phyloP scores from a whole-genome alignment of 257 asterid species.

The Striga asiatica region DNA sequence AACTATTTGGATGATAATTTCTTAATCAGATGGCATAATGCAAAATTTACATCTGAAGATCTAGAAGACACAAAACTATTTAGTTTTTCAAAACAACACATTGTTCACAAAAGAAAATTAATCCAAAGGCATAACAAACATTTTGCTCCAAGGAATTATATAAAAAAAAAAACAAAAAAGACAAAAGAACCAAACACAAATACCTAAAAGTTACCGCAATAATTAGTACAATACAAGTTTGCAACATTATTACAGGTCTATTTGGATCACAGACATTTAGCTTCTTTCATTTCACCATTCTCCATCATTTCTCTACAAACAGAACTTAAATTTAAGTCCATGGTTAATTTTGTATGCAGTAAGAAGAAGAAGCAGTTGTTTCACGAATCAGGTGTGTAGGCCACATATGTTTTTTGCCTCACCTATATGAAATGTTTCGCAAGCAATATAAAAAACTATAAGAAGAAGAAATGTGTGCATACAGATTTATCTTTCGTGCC shows the following conservation, averaged over 20 bases:
- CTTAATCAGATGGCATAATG: background rate
- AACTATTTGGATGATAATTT: background rate
- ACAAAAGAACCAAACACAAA: no score
- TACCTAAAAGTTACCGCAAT: conserved; percentile 2
- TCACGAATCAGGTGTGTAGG: background rate
- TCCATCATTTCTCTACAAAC: background rate
- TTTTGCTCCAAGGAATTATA: background rate
- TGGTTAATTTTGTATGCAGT: background rate
- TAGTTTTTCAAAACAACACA: background rate
- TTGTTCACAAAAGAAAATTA: background rate
- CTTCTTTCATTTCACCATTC: conserved; percentile 1
- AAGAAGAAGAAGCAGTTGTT: conserved; percentile 2
- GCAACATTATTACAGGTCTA: background rate
- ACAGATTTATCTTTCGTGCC: background rate
- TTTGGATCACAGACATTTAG: conserved; percentile 2
- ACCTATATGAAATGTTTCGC: background rate
- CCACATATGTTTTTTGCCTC: background rate
- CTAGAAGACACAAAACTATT: background rate
- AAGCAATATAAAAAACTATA: background rate
- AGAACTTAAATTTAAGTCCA: background rate
- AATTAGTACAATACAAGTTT: conserved; percentile 1
- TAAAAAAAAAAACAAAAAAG: no score
- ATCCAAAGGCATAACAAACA: conserved; percentile 7
- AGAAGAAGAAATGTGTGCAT: background rate
- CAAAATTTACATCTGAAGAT: background rate